Evolutionary conservation across 2,329 filamentous ascomycete species (phyloP), one percentile per base, ranked within the genome.

Genomic region (Pestalotiopsis sp.): DNA sequence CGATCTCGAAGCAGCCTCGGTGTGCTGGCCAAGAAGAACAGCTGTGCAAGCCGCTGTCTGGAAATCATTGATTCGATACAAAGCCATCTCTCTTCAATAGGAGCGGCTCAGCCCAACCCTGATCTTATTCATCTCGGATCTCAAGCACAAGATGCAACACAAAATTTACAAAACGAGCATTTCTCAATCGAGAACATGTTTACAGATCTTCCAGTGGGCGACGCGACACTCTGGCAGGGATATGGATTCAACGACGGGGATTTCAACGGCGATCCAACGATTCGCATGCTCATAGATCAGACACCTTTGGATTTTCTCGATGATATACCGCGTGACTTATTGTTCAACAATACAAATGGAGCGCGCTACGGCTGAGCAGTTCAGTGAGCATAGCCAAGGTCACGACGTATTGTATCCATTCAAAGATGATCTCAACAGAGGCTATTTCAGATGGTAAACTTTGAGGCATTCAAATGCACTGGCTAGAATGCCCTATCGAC

Each of bases 201-300:
- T 20, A 38, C 31, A 14, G 45, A 56, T 27, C 20, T 52, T 52
- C 63, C 41, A 20, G 38, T 13, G 4, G n/a, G 20, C n/a, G 31
- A 63, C 14, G 4, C 36, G 12, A 41, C 36, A 17, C 31, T 17
- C 25, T 31, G 38, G 40, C 20, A 65, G 13, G 63, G 41, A 31
- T 65, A n/a, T n/a, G 45, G 63, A 56, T 57, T 64, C 38, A 49
- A 52, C 7, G 60, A 68, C 59, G 60, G 60, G 20, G 60, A 63
- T 36, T 63, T 64, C 45, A 52, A 36, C 11, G 45, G 27, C 4
- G 66, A 68, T 25, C 66, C 59, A 20, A 68, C 66, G 11, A 60
- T 68, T 4, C 66, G 60, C 25, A 63, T 68, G 59, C 41, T 68
- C 38, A 64, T 68, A 7, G 66, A 68, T 56, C 66, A 68, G 27